Evolutionary conservation across 2,329 filamentous ascomycete genomes (phyloP), one percentile per base, ranked within the genome.

Genomic region (Dryadomyces sulphureus): DNA sequence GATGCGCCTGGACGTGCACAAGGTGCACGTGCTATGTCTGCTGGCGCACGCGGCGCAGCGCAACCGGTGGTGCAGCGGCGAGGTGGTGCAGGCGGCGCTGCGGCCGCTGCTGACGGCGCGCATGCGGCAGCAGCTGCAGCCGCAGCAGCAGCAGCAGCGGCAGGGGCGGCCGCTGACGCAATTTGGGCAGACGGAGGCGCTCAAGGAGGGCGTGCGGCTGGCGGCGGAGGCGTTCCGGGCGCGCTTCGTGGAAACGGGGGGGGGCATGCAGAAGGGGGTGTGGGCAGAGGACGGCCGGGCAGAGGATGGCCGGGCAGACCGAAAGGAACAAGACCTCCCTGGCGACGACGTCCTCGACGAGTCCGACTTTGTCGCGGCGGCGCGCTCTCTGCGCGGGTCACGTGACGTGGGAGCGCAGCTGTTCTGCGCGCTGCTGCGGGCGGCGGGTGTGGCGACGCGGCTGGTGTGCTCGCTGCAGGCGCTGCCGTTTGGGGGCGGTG

Each of bases 381-480:
- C 89, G 0, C 72, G 67, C 49, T 74, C 65, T 5, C 62, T 94
- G 17, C 68, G 79, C 52, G 93, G 90, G 0, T 96, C 90, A 8
- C 77, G 89, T 52, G 92, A 98, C 60, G 71, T 93, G 9, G 92
- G 89, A 1, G 84, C 87, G 2, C 89, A 96, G 59, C 62, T 98
- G 0, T 94, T 93, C 56, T 96, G 92, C 60, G 84, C 89, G 3
- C 63, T 96, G 27, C 69, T 98, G 4, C 79, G 92, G 17, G 76
- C 79, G n/a, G 77, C 74, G n/a, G 88, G 86, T 3, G 77, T 96
- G 7, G 78, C 87, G 51, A 72, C 85, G 5, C 75, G 92, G 12
- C 69, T 98, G 5, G 84, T 96, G 0, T 95, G 88, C 60, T 98
- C 92, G 5, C 65, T 98, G 4, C 92, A 98, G 54, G 77, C 81